Evolutionary conservation across 2,329 filamentous ascomycete species (phyloP).

Genomic region (Penicillium corylophilum): DNA sequence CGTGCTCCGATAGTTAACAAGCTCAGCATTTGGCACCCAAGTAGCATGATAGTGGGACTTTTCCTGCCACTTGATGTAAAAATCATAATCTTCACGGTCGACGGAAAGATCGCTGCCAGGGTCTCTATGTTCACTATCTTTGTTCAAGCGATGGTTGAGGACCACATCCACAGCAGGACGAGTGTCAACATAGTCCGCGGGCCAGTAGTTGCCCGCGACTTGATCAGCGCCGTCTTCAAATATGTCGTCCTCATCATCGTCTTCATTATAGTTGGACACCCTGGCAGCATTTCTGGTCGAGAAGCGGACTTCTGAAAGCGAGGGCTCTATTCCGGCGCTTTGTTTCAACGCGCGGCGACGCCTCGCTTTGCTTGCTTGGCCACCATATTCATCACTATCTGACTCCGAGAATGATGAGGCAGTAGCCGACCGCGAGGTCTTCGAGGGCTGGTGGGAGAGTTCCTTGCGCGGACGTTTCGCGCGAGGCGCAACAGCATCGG

Average conservation of each 20-base stretch:
- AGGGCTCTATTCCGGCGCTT: conserved; percentile 61
- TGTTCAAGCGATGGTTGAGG: conserved; percentile 78
- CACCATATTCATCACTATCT: conserved; percentile 72
- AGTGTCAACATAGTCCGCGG: conserved; percentile 64
- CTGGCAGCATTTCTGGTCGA: conserved; percentile 82
- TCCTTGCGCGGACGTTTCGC: conserved; percentile 52
- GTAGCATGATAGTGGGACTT: conserved; percentile 94
- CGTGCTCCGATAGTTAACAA: conserved; percentile 76
- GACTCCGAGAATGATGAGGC: conserved; percentile 67
- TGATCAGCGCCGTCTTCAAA: conserved; percentile 59
- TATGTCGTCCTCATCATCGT: conserved; percentile 61
- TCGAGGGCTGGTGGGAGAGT: conserved; percentile 53
- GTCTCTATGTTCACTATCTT: conserved; percentile 59
- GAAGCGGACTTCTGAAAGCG: conserved; percentile 81
- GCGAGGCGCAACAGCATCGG: conserved; percentile 61
- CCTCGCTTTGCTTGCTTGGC: conserved; percentile 72
- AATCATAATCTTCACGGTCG: conserved; percentile 75
- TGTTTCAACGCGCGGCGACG: conserved; percentile 65
- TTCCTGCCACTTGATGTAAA: conserved; percentile 91
- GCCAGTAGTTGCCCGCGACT: conserved; percentile 68
- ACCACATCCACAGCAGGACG: conserved; percentile 87
- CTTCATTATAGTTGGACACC: conserved; percentile 67
- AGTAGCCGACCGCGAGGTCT: conserved; percentile 47
- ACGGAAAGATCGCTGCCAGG: conserved; percentile 28
- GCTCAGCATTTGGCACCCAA: conserved; percentile 78